Evolutionary conservation across 2,329 filamentous ascomycete species (phyloP), one percentile per base, ranked within the genome.

Genomic region (Monosporascus cannonballus): DNA sequence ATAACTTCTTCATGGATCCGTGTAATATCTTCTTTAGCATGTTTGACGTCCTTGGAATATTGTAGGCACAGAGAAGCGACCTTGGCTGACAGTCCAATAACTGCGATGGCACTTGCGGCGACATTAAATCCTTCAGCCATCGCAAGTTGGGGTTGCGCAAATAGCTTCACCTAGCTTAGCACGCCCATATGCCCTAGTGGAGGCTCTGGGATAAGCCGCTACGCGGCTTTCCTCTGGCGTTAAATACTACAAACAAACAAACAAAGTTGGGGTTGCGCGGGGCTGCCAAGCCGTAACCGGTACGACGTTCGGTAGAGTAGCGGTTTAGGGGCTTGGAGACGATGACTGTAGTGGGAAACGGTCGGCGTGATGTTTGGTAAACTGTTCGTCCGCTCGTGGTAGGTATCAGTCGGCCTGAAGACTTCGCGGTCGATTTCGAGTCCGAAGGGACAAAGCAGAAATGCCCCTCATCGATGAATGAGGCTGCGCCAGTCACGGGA

Each of bases 41-140:
- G 45, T 52, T 65, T 64, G 41, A 70, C 65, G 2, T 66, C 60
- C 49, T 60, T 56, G 6, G 61, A 71, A 55, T 74, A 74, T 48
- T 70, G 58, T 20, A 60, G 61, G 49, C 69, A 74, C 8, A 67
- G 55, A 47, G 60, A 60, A 15, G 56, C 52, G 47, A 73, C 55
- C 45, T 73, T 73, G 37, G 60, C 62, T 24, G 70, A 69, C 50
- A 73, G 53, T 49, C 73, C 65, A 41, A 71, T 54, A 37, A 73
- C 67, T 47, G 71, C 66, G 46, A 71, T 64, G 41, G 72, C 60
- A 59, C 64, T 73, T 56, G 68, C 65, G 18, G 64, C 66, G 11
- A 61, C 56, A 36, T 64, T 65, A 51, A 73, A 60, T 48, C 54
- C 63, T 52, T 71, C 69, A 15, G 15, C 37, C 15, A 39, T 39